Evolutionary conservation across 441 rosid species (phyloP).

Genomic region (Populus trichocarpa): DNA sequence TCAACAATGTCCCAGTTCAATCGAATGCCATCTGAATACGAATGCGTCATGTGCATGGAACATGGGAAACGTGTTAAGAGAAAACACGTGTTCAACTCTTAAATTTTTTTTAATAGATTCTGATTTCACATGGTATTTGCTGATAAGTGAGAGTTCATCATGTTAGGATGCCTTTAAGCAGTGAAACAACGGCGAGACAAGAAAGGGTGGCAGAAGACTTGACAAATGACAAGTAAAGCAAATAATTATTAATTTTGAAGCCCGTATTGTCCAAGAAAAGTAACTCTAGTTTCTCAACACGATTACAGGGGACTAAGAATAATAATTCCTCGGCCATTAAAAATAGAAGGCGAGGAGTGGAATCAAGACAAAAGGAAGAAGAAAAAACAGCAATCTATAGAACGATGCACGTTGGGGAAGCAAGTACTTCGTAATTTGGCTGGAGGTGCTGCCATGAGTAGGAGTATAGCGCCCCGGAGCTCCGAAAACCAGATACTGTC

Average conservation of each 20-base stretch:
- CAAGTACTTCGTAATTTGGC: background rate
- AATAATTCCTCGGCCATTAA: constrained; percentile 14
- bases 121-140: too few species aligned
- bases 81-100: too few species aligned
- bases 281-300: background rate
- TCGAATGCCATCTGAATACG: too few species aligned
- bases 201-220: too few species aligned
- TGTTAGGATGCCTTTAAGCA: too few species aligned
- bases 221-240: background rate
- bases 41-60: too few species aligned
- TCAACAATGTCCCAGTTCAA: too few species aligned
- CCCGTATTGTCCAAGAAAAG: background rate
- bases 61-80: too few species aligned
- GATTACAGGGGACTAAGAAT: background rate
- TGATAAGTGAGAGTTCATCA: too few species aligned
- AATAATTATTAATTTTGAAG: background rate
- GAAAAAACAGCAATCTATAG: background rate
- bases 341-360: constrained; percentile 24
- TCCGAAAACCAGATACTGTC: constrained; percentile 1
- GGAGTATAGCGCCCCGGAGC: background rate
- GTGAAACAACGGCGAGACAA: too few species aligned
- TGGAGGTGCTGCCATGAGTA: background rate
- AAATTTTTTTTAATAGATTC: too few species aligned
- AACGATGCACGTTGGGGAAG: constrained; percentile 13
- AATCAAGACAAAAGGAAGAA: background rate